phyloP scores from a whole-genome alignment of 371 early-diverging fungal species.

The Mortierella sp. region DNA sequence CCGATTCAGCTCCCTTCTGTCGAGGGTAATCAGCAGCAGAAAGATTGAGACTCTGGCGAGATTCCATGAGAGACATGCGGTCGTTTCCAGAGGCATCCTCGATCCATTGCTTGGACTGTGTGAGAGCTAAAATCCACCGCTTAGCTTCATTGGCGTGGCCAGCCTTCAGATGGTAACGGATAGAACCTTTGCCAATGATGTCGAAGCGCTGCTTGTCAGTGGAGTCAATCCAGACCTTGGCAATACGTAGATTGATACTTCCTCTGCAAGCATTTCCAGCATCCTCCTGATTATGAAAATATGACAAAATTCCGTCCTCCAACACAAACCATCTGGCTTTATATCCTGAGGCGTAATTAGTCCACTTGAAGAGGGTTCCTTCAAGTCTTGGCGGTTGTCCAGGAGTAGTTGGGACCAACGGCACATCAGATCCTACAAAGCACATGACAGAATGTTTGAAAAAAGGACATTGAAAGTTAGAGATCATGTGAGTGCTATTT shows the following conservation, averaged over 20 bases:
- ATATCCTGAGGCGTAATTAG: constrained; percentile 87
- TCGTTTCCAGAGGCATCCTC: constrained; percentile 47
- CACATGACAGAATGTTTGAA: background rate
- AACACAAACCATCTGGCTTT: constrained; percentile 84
- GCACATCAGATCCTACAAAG: constrained; percentile 17
- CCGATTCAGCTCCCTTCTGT: constrained; percentile 11
- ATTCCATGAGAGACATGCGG: constrained; percentile 39
- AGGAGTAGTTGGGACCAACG: constrained; percentile 52
- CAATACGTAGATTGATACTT: constrained; percentile 76
- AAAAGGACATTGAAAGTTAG: background rate
- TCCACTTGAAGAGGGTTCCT: constrained; percentile 83
- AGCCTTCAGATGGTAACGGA: constrained; percentile 77
- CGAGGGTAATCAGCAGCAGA: constrained; percentile 13
- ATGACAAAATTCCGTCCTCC: constrained; percentile 79
- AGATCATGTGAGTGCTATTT: background rate
- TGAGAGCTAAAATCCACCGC: constrained; percentile 81
- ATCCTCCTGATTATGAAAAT: constrained; percentile 81
- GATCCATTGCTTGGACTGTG: constrained; percentile 79
- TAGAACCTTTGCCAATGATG: constrained; percentile 77
- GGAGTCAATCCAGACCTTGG: constrained; percentile 70
- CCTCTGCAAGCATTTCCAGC: constrained; percentile 81
- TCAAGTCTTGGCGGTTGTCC: constrained; percentile 65
- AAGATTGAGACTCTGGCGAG: constrained; percentile 32
- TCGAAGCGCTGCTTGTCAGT: constrained; percentile 80
- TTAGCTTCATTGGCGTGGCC: constrained; percentile 76